Percentiles rank a stretch among this genome's conserved stretches.
These are phyloP conservation scores for Talinum fruticosum DNA, from an alignment of 148 eudicot species.

Conservation along the genomic window DNA sequence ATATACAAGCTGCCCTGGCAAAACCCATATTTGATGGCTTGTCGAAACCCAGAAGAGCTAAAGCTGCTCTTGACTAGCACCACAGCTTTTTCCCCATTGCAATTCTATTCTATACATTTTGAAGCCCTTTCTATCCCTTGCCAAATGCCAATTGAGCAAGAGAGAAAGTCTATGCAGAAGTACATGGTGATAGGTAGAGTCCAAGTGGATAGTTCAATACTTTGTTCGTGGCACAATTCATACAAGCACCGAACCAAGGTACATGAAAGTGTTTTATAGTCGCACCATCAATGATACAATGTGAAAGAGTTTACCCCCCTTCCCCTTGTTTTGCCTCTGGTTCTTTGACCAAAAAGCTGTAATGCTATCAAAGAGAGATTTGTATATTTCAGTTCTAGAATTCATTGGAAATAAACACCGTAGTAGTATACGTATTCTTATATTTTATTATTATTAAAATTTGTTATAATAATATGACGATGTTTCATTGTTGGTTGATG, in stretches of 20 bases:
- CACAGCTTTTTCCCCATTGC: not conserved
- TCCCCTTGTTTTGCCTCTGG: not conserved
- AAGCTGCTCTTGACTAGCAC: constrained; percentile 82
- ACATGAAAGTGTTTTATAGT: constrained; percentile 12
- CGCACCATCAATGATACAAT: constrained; percentile 9
- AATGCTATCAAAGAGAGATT: constrained; percentile 10
- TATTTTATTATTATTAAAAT: constrained; percentile 10
- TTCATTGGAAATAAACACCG: constrained; percentile 24
- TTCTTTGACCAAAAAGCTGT: not conserved
- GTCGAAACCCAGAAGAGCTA: constrained; percentile 73
- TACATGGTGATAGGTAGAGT: constrained; percentile 1
- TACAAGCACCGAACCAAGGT: not conserved
- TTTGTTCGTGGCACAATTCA: not conserved
- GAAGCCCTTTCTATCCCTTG: not conserved
- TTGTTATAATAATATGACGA: not conserved
- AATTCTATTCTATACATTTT: not conserved
- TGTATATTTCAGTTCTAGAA: constrained; percentile 23
- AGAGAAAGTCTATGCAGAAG: not conserved
- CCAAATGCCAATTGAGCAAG: not conserved
- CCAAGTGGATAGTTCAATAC: not conserved
- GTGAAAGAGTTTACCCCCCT: constrained; percentile 13
- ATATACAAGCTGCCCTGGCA: constrained; percentile 71
- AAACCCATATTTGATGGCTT: constrained; percentile 79
- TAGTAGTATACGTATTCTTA: constrained; percentile 10
- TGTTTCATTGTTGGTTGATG: not conserved